These are phyloP conservation scores for Nicotiana noctiflora DNA, from an alignment of 257 asterid species.

Conservation along the genomic window DNA sequence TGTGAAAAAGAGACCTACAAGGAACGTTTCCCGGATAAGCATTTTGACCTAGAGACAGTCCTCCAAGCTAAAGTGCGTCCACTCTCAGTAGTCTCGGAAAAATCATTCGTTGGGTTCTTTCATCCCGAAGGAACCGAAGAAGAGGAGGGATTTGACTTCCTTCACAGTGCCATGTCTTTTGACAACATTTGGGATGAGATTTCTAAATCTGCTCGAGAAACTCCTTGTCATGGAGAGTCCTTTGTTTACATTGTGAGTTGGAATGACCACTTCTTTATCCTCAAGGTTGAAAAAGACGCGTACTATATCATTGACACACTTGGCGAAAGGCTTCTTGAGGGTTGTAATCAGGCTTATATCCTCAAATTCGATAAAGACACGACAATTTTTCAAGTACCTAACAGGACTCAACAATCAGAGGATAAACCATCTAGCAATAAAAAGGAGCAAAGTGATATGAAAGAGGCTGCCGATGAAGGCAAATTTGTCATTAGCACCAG, in stretches of 20 bases:
- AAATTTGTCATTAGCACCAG: neutral
- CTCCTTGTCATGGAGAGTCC: neutral
- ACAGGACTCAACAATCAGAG: neutral
- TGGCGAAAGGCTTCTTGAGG: slow-evolving; percentile 14
- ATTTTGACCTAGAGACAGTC: slow-evolving; percentile 16
- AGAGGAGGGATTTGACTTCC: slow-evolving; percentile 9
- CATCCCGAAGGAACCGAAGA: slow-evolving; percentile 7
- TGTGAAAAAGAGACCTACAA: slow-evolving; percentile 2
- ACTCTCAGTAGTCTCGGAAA: slow-evolving; percentile 7
- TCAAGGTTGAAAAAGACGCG: slow-evolving; percentile 9
- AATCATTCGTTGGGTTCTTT: slow-evolving; percentile 15
- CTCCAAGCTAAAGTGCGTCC: slow-evolving; percentile 9
- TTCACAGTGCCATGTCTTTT: slow-evolving; percentile 14
- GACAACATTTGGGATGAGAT: slow-evolving; percentile 18
- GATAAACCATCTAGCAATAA: neutral
- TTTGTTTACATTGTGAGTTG: slow-evolving; percentile 10
- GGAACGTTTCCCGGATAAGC: slow-evolving; percentile 10
- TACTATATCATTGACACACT: slow-evolving; percentile 13
- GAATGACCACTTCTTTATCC: slow-evolving; percentile 15
- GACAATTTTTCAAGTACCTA: neutral
- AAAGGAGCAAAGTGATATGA: neutral
- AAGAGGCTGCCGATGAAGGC: neutral
- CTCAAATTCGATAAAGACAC: slow-evolving; percentile 11
- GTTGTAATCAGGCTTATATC: slow-evolving; percentile 13
- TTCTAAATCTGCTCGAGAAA: neutral